Base-by-base conservation (phyloP, 176 grass and related monocot species). In the Cenchrus fungigraminus region DNA sequence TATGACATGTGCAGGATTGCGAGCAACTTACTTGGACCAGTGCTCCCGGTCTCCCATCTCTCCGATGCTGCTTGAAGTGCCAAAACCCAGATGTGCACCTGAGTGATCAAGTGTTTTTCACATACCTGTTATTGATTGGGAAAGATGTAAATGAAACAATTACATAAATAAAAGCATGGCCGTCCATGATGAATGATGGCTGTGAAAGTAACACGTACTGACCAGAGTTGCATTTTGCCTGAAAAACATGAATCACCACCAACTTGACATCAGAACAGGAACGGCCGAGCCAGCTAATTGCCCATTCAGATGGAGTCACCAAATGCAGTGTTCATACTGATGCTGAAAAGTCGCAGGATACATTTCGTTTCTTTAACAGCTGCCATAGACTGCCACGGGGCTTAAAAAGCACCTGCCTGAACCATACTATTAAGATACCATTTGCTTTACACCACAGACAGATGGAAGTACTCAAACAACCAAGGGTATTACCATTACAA, bases 11-110 rank as follows among this genome's bases (percentile, higher is more conserved):
- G 75, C 85, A 89, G 91, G 76, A 77, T 78, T 80, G 43, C 78
- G 3, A 62, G 69, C 68, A 49, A 55, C 54, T 68, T 89, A 47
- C 17, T 89, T 76, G 76, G 77, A 65, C 91, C 84, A 31, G 78
- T 86, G 50, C 56, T 76, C 19, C 73, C 83, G 0, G 10, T 37
- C 29, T 43, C 20, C 19, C 78, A 80, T 72, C 15, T 80, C 74
- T 73, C 52, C 16, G 63, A 81, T 64, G 51, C 64, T 59, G 66
- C 87, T 57, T 89, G 86, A 87, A 77, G 51, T 29, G 55, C 40
- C 57, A 47, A 19, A 46, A 31, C 5, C 60, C 42, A 52, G 77
- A 65, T 65, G 49, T 68, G 64, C 68, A 29, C 29, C 32, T 32
- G 25, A 47, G 58, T 28, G 40, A 47, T 13, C 31, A 37, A 68